Base-by-base conservation (phyloP, 192 early-diverging fungal genomes). In the Coemansia sp. region DNA sequence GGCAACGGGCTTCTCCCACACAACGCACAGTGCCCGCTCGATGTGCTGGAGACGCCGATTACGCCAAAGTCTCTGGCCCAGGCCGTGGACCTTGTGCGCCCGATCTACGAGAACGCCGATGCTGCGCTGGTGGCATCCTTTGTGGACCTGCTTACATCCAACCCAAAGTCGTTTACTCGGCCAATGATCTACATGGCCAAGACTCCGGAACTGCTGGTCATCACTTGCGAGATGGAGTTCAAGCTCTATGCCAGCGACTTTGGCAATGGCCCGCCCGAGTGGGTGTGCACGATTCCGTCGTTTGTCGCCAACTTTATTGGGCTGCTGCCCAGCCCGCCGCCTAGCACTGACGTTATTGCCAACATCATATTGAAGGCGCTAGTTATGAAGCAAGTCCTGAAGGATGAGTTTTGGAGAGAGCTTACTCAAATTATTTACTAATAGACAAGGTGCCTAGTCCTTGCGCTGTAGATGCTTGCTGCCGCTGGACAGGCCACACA, bases 231-330 rank as follows among this genome's bases (percentile, higher is more conserved):
- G 56, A 67, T 69, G n/a, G 59, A 55, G 13, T 80, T 80, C 34
- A 68, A 68, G 51, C 69, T 76, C 26, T 81, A 81, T 36, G 39
- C 38, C 28, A 70, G 55, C 6, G 70, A 81, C 38, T 81, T 81
- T 70, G 78, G 78, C 39, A 35, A 75, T 28, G 78, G 78, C 2
- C 26, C 38, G 9, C 78, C 78, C 2, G 73, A 72, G 48, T 81
- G 78, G 78, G 73, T 69, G 33, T 76, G 73, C 63, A 65, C 73
- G 0, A 65, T 76, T 5, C 78, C 78, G 1, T 69, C 73, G 39
- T 81, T 81, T 68, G 69, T 69, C 0, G 78, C 73, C 23, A 76
- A 81, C 68, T 76, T 81, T 81, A 63, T 75, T 0, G 78, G 69
- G 28, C 53, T 81, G n/a, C 39, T 81, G 70, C 78, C 78, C 9